These are phyloP conservation scores for Gonium pectorale DNA, from an alignment of 139 green algal genomes.

Conservation along the genomic window DNA sequence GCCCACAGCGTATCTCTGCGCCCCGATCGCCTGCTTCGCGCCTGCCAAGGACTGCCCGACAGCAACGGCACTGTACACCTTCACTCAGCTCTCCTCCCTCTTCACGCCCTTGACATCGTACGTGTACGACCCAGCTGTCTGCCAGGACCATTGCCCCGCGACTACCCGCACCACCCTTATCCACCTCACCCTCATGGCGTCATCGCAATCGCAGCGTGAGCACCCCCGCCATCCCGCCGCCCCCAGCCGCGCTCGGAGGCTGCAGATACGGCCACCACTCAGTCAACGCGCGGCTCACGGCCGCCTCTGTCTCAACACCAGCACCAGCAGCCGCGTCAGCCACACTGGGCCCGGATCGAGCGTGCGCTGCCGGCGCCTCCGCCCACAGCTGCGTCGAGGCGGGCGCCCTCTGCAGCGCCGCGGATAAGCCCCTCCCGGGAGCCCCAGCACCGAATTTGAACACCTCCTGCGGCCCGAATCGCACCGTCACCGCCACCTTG, in stretches of 20 bases:
- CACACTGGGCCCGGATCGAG: background rate
- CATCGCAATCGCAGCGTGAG: background rate
- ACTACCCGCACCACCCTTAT: no score
- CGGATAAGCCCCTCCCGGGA: background rate
- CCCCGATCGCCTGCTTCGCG: no score
- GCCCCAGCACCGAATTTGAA: slow-evolving; percentile 5
- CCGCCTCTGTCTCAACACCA: background rate
- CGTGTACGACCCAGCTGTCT: no score
- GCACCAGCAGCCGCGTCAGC: background rate
- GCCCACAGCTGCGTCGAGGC: background rate
- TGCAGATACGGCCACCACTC: slow-evolving; percentile 4
- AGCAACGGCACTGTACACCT: no score
- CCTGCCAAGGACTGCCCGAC: no score
- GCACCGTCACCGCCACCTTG: background rate
- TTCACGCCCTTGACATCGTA: no score
- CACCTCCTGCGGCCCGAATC: background rate
- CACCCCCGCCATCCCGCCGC: slow-evolving; percentile 7
- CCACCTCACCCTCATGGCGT: no score
- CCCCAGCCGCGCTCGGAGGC: background rate
- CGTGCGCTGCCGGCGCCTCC: background rate
- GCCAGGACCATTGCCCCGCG: no score
- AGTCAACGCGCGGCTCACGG: background rate
- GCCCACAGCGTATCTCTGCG: no score
- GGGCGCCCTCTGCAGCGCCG: background rate
- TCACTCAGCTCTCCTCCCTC: no score